Percentiles rank a stretch among this genome's conserved stretches.
These are phyloP conservation scores for Epichloe brachyelytri DNA, from an alignment of 2,329 filamentous ascomycete genomes.

Conservation along the genomic window DNA sequence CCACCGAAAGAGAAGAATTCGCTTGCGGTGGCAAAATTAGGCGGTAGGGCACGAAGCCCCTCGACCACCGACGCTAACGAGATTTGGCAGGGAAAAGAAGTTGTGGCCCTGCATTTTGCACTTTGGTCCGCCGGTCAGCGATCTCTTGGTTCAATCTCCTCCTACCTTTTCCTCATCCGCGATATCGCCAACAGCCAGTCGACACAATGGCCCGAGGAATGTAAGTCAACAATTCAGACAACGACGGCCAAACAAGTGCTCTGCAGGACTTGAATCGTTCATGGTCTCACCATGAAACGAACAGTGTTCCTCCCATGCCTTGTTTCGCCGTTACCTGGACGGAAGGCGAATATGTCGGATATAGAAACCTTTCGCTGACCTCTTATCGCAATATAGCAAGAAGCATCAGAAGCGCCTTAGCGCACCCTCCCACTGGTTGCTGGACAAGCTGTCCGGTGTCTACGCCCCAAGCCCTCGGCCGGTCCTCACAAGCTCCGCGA, in stretches of 20 bases:
- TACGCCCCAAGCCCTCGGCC: constrained; percentile 56
- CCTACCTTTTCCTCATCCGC: constrained; percentile 21
- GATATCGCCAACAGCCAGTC: constrained; percentile 25
- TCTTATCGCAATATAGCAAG: constrained; percentile 47
- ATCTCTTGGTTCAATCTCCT: constrained; percentile 11
- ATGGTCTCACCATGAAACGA: neutral
- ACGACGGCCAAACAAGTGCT: too few relatives aligned
- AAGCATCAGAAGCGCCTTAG: constrained; percentile 99
- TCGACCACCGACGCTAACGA: constrained; percentile 14
- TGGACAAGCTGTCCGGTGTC: constrained; percentile 97
- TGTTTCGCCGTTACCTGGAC: too few relatives aligned
- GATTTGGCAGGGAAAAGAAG: constrained; percentile 12
- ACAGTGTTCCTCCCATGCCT: too few relatives aligned
- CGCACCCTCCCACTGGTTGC: constrained; percentile 98
- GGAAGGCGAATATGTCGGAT: too few relatives aligned
- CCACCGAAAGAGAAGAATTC: neutral
- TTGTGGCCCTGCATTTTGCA: constrained; percentile 18
- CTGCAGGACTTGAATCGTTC: neutral
- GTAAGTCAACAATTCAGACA: constrained; percentile 26
- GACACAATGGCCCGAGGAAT: constrained; percentile 54
- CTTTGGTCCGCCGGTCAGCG: constrained; percentile 9
- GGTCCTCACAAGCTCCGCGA: constrained; percentile 99
- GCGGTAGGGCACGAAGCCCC: constrained; percentile 24
- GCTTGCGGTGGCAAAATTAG: neutral
- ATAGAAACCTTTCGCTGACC: neutral